phyloP scores from a whole-genome alignment of 345 rosid species.

The Rhizophora apiculata region DNA sequence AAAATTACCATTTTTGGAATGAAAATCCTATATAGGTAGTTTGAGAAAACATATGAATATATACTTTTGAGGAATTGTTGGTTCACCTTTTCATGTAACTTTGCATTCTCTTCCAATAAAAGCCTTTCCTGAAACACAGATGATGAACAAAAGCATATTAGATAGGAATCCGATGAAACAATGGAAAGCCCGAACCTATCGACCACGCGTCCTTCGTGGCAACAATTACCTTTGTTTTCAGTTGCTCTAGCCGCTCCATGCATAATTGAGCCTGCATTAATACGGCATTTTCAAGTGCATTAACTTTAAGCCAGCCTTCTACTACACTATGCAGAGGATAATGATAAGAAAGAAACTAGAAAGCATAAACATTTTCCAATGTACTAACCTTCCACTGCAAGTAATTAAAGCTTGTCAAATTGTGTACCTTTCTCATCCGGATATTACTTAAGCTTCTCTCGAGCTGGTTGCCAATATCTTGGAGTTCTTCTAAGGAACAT shows the following conservation, averaged over 20 bases:
- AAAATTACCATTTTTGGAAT: too few species aligned
- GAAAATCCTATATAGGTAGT: too few species aligned
- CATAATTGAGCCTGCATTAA: conserved; percentile 38
- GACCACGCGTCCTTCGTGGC: not conserved
- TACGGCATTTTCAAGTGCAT: not conserved
- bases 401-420: too few species aligned
- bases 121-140: conserved; percentile 43
- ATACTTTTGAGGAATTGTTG: too few species aligned
- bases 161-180: not conserved
- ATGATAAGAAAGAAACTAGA: too few species aligned
- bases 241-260: conserved; percentile 42
- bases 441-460: conserved; percentile 46
- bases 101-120: conserved; percentile 46
- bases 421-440: conserved; percentile 58
- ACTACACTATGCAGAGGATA: too few species aligned
- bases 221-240: conserved; percentile 40
- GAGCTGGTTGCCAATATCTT: conserved; percentile 37
- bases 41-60: too few species aligned
- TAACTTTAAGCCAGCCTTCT: not conserved
- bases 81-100: conserved; percentile 36
- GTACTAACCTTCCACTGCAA: too few species aligned
- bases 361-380: too few species aligned
- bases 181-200: not conserved
- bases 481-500: conserved; percentile 45
- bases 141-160: not conserved